Conservation (phyloP, 805 yeast genomes). For the Wickerhamiella kurtzmanii region DNA sequence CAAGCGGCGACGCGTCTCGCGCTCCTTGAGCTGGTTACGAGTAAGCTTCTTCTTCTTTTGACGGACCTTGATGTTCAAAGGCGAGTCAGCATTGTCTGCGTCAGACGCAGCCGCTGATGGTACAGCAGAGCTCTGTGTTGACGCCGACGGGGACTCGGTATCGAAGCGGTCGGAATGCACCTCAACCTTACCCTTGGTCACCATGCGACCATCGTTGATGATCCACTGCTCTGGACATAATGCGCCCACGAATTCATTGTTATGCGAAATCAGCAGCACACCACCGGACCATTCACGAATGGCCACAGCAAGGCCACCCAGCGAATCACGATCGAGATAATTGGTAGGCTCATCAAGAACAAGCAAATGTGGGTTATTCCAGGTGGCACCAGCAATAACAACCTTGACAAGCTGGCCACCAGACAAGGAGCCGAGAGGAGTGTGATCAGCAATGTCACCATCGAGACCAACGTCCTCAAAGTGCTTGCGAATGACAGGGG, state of each 20-base stretch:
- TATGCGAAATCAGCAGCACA: slow-evolving; percentile 96
- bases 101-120: slow-evolving; percentile 36
- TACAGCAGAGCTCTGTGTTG: slow-evolving; percentile 30
- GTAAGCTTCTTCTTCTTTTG: slow-evolving; percentile 93
- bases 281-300: slow-evolving; percentile 98
- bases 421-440: slow-evolving; percentile 89
- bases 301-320: slow-evolving; percentile 95
- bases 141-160: slow-evolving; percentile 42
- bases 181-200: slow-evolving; percentile 64
- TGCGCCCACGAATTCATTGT: slow-evolving; percentile 93
- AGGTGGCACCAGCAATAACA: slow-evolving; percentile 98
- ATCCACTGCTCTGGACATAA: slow-evolving; percentile 98
- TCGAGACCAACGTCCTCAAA: slow-evolving; percentile 95
- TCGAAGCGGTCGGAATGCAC: slow-evolving; percentile 73
- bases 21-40: slow-evolving; percentile 84
- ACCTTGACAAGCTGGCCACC: slow-evolving; percentile 98
- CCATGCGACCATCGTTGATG: slow-evolving; percentile 82
- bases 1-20: slow-evolving; percentile 86
- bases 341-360: slow-evolving; percentile 98
- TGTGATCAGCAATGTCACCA: slow-evolving; percentile 96
- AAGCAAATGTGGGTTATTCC: slow-evolving; percentile 96
- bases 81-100: slow-evolving; percentile 50
- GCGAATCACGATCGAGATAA: slow-evolving; percentile 92
- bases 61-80: slow-evolving; percentile 89
- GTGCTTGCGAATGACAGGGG: slow-evolving; percentile 87